Conservation (phyloP, 257 asterid genomes). For the Solanum lignicaule region DNA sequence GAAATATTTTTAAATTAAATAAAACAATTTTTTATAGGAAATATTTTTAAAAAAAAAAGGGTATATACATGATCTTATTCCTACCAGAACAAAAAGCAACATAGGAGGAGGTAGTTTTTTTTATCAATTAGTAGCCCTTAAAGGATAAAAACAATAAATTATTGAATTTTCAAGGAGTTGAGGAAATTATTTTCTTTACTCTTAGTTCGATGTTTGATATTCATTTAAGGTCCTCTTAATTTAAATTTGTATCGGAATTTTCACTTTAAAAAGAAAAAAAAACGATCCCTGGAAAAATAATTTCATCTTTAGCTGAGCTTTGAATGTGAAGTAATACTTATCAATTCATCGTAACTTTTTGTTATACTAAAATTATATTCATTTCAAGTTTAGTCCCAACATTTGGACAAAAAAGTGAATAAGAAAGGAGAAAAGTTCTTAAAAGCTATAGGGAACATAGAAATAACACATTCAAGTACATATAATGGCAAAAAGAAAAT, state of each 20-base stretch:
- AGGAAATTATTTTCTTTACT: not conserved
- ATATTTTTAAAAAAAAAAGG: too few relatives aligned
- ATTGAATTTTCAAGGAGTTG: not conserved
- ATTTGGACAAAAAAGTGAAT: not conserved
- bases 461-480: not conserved
- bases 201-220: not conserved
- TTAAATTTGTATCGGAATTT: not conserved
- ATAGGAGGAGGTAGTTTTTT: not conserved
- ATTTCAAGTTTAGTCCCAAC: not conserved
- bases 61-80: too few relatives aligned
- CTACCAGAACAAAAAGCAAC: not conserved
- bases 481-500: not conserved
- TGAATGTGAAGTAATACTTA: not conserved
- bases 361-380: not conserved
- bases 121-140: too few relatives aligned
- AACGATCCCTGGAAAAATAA: fast-evolving
- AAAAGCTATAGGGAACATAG: not conserved
- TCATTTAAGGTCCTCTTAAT: not conserved
- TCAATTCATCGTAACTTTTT: not conserved
- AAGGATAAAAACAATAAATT: not conserved
- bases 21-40: too few relatives aligned
- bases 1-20: too few relatives aligned
- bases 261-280: not conserved
- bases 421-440: not conserved
- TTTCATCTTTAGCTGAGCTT: not conserved